Evolutionary conservation across 2,329 filamentous ascomycete species (phyloP).

Genomic region (Lasiodiplodia theobromae): DNA sequence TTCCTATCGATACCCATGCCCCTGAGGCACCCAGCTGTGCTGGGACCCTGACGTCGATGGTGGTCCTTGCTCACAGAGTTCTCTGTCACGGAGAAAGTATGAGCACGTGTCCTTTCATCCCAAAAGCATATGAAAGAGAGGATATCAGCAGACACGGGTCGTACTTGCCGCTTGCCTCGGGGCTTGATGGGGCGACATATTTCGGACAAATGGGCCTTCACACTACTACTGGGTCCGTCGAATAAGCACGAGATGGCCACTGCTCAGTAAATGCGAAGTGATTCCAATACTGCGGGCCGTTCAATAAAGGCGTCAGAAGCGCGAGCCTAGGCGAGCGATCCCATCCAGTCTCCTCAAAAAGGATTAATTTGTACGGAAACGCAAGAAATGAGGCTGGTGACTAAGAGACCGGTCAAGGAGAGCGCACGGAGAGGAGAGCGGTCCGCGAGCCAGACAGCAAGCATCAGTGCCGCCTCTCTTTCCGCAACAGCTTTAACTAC

Average conservation of each 20-base stretch:
- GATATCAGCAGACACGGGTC: neutral
- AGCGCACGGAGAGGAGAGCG: neutral
- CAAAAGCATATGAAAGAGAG: neutral
- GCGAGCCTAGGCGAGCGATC: neutral
- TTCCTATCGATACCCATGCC: conserved; percentile 8
- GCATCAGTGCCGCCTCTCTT: neutral
- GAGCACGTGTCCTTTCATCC: neutral
- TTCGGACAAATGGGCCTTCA: conserved; percentile 1
- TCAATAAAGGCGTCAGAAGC: conserved; percentile 11
- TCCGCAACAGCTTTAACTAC: conserved; percentile 4
- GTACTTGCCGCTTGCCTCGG: neutral
- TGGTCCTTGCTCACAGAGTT: conserved; percentile 5
- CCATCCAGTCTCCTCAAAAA: neutral
- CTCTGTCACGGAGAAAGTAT: neutral
- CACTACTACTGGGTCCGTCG: neutral
- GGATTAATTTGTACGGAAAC: conserved; percentile 6
- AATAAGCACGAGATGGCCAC: neutral
- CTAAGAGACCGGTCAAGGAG: conserved; percentile 22
- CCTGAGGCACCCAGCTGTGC: neutral
- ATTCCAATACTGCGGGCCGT: conserved; percentile 7
- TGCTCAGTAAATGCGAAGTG: conserved; percentile 16
- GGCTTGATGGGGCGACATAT: neutral
- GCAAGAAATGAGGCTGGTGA: conserved; percentile 23
- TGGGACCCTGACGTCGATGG: neutral
- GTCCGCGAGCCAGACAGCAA: neutral